These are phyloP conservation scores for Pisolithus orientalis DNA, from an alignment of 768 basidiomycete genomes.

Conservation along the genomic window DNA sequence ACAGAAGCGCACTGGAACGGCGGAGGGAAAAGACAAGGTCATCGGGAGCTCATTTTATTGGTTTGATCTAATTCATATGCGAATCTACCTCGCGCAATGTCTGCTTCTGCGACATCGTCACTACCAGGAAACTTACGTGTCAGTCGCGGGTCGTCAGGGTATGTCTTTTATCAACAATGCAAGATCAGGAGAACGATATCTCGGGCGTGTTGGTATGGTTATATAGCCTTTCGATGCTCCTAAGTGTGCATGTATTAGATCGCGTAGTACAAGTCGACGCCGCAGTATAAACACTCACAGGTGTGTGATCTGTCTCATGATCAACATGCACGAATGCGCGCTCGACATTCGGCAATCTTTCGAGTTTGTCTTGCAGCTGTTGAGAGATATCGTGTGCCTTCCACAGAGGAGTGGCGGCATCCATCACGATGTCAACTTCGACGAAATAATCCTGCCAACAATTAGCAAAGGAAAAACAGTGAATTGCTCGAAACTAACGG, in stretches of 20 bases:
- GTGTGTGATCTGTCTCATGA: conserved; percentile 82
- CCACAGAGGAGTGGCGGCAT: conserved; percentile 81
- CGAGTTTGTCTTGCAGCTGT: conserved; percentile 82
- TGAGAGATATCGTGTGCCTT: conserved; percentile 84
- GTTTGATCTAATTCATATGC: too few species aligned
- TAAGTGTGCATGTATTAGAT: conserved; percentile 11
- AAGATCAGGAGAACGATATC: too few species aligned
- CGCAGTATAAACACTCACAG: conserved; percentile 32
- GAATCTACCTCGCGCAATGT: too few species aligned
- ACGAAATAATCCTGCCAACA: conserved; percentile 74
- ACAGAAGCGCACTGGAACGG: neutral
- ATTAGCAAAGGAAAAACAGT: neutral
- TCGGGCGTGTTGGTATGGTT: neutral
- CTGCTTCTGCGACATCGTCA: too few species aligned
- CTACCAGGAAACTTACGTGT: too few species aligned
- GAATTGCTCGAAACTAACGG: conserved; percentile 35
- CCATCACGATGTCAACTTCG: conserved; percentile 93
- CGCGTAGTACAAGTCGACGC: neutral
- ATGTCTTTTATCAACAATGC: neutral
- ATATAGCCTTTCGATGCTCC: conserved; percentile 40
- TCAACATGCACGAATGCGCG: conserved; percentile 95
- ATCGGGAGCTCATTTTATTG: neutral
- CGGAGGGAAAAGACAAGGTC: neutral
- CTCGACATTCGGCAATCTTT: conserved; percentile 83
- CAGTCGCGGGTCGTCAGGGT: neutral